Evolutionary conservation across 1,284 basidiomycete species (phyloP).

Genomic region (Leccinum griseonigrum): DNA sequence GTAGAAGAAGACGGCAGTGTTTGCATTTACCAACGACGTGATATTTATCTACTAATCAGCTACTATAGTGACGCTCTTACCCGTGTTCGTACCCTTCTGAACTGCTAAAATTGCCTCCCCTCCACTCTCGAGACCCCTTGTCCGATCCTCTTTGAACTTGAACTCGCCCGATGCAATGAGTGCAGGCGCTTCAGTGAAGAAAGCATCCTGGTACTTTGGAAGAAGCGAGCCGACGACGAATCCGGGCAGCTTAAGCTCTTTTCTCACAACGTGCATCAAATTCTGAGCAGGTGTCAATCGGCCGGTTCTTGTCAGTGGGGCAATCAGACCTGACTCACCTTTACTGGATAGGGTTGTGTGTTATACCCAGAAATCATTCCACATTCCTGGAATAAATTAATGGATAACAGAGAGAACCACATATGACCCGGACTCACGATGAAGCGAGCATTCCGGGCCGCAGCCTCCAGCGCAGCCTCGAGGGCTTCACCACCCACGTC

Average conservation of each 20-base stretch:
- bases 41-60: conserved; percentile 5
- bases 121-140: conserved; percentile 13
- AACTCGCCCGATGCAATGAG: conserved; percentile 14
- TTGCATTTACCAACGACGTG: conserved; percentile 13
- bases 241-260: conserved; percentile 15
- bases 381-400: conserved; percentile 16
- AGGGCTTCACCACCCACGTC: conserved; percentile 31
- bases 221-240: conserved; percentile 11
- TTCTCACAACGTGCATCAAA: conserved; percentile 7
- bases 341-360: conserved; percentile 6
- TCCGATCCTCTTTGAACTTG: conserved; percentile 16
- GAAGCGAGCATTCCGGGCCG: conserved; percentile 52
- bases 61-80: conserved; percentile 20
- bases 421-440: conserved; percentile 9
- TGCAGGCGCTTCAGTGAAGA: conserved; percentile 16
- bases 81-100: conserved; percentile 20
- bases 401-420: no score
- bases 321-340: conserved; percentile 5
- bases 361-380: conserved; percentile 23
- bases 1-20: conserved; percentile 21
- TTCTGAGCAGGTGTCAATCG: conserved; percentile 7
- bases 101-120: conserved; percentile 21
- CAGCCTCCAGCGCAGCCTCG: conserved; percentile 52
- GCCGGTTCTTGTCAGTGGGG: neutral
- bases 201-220: conserved; percentile 10